Evolutionary conservation across 768 basidiomycete species (phyloP), one percentile per base, ranked within the genome.

Genomic region (Clitopilus passeckerianus): DNA sequence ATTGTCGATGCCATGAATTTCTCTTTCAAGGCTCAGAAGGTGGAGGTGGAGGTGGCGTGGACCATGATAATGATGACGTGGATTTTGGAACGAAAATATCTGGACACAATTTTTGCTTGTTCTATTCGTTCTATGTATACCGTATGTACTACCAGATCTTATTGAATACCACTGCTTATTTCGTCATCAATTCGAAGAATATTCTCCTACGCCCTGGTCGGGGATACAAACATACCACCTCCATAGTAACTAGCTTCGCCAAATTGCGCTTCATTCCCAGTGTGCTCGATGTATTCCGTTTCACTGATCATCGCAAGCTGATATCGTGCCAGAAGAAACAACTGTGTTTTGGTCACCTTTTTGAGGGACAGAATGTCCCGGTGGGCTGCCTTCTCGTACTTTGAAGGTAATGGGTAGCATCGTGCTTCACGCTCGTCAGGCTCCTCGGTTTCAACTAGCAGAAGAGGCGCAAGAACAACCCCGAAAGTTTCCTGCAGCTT

Each of bases 401-500:
- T 41, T 41, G 37, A 41, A 15, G 37, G 37, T 15, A 41, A n/a
- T 12, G 37, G 37, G 10, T 41, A 41, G n/a, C 37, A 41, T n/a
- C 37, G n/a, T 41, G 37, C 37, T n/a, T 15, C 12, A n/a, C n/a
- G 37, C 3, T 41, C 37, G 14, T 15, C n/a, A 9, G 12, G 14
- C 12, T 41, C 37, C 14, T 41, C 37, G 12, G 37, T 41, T n/a
- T 41, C n/a, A n/a, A 15, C 14, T 14, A 41, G 14, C 37, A 41
- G 37, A 41, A 41, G 14, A 41, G 41, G 56, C 35, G 41, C 44
- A 15, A 57, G 10, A 6, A 30, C 44, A 27, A 57, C 24, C 44
- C 41, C 24, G 15, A 55, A 63, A n/a, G 34, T 37, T 12, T 58
- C 23, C n/a, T 22, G 46, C 6, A 66, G 59, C 24, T 27, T 52